Conservation (phyloP, 345 rosid species). For the Turritis glabra region DNA sequence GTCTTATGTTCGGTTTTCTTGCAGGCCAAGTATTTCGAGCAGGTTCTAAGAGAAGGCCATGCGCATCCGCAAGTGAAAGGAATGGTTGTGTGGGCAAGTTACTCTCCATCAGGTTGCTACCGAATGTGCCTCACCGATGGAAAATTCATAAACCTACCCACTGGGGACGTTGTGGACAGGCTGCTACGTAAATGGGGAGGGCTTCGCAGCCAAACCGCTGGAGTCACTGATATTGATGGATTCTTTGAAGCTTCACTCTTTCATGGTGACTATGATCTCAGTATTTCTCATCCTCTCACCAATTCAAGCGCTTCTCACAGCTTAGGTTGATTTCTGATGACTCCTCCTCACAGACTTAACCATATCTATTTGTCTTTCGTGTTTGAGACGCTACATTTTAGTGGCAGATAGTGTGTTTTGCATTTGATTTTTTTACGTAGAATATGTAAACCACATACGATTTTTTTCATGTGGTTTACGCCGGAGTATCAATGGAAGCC, state of each 20-base stretch:
- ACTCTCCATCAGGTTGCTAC: slow-evolving; percentile 57
- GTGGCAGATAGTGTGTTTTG: too few species aligned
- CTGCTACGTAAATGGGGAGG: slow-evolving; percentile 60
- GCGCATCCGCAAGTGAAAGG: slow-evolving; percentile 65
- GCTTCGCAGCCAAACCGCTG: slow-evolving; percentile 7
- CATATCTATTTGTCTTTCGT: too few species aligned
- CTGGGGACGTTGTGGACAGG: slow-evolving; percentile 76
- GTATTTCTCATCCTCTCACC: slow-evolving; percentile 22
- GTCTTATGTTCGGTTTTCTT: background rate
- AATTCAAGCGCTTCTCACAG: slow-evolving; percentile 18
- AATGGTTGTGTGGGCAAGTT: slow-evolving; percentile 68
- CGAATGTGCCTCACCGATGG: slow-evolving; percentile 73
- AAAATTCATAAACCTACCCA: slow-evolving; percentile 59
- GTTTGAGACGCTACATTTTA: too few species aligned
- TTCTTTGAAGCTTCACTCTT: slow-evolving; percentile 55
- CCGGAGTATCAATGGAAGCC: too few species aligned
- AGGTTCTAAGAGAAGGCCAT: slow-evolving; percentile 61
- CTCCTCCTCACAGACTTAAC: too few species aligned
- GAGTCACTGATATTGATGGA: slow-evolving; percentile 50
- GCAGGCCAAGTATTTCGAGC: slow-evolving; percentile 59
- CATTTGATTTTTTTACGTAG: too few species aligned
- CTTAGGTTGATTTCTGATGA: background rate
- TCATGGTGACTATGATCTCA: slow-evolving; percentile 60
- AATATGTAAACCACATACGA: too few species aligned
- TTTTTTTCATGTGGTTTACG: too few species aligned